phyloP scores from a whole-genome alignment of 345 rosid species.

The Raphanus raphanistrum region DNA sequence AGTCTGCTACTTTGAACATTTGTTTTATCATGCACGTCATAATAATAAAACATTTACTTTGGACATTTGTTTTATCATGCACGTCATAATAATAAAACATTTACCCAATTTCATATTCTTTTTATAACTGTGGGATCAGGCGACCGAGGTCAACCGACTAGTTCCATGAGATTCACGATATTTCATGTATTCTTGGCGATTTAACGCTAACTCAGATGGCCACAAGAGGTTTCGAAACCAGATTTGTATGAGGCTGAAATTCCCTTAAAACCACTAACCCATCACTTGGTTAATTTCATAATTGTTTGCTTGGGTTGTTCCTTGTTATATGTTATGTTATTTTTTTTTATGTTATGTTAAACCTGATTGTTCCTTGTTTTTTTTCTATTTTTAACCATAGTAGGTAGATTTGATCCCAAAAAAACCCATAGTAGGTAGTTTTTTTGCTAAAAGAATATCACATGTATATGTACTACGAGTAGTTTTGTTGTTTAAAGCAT shows the following conservation, averaged over 20 bases:
- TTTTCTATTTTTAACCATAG: neutral
- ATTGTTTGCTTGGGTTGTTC: conserved; percentile 9
- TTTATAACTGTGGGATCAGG: too few relatives aligned
- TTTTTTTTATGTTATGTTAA: neutral
- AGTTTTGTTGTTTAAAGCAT: neutral
- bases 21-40: neutral
- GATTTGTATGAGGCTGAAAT: too few relatives aligned
- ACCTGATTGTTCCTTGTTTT: neutral
- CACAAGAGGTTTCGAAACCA: too few relatives aligned
- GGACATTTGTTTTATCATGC: neutral
- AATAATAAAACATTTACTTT: neutral
- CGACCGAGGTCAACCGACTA: too few relatives aligned
- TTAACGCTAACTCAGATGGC: too few relatives aligned
- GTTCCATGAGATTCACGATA: too few relatives aligned
- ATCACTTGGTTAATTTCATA: neutral
- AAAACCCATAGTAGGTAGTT: too few relatives aligned
- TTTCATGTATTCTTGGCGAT: too few relatives aligned
- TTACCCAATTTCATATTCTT: too few relatives aligned
- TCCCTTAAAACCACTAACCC: too few relatives aligned
- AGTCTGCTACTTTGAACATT: neutral
- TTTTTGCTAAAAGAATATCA: too few relatives aligned
- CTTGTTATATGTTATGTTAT: neutral
- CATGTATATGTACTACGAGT: neutral
- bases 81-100: too few relatives aligned
- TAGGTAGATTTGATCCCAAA: neutral